Percentiles rank a stretch among this genome's conserved stretches.
These are phyloP conservation scores for Yamadazyma tumulicola DNA, from an alignment of 805 yeast genomes.

Conservation along the genomic window DNA sequence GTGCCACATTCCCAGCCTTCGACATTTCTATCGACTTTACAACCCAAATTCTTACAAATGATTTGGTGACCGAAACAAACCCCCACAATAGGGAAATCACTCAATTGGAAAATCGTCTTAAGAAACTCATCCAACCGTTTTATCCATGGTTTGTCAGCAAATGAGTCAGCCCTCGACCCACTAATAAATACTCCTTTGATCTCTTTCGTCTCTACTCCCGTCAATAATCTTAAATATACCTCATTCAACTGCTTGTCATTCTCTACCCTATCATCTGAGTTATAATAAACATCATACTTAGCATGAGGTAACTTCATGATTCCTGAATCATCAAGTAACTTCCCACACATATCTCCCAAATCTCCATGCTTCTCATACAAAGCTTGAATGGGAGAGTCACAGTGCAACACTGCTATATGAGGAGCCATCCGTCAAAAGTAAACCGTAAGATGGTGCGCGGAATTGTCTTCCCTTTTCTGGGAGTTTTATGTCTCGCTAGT, in stretches of 20 bases:
- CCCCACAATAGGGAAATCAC: conserved; percentile 50
- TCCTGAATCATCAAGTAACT: conserved; percentile 22
- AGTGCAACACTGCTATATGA: conserved; percentile 39
- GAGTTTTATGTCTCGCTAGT: no score
- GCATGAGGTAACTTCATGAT: conserved; percentile 16
- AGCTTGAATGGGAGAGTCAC: conserved; percentile 34
- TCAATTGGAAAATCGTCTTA: conserved; percentile 11
- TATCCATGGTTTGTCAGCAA: conserved; percentile 42
- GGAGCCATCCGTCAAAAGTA: conserved; percentile 1
- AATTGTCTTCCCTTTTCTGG: no score
- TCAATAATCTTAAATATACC: conserved; percentile 16
- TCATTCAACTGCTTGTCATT: conserved; percentile 8
- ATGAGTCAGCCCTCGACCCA: conserved; percentile 51
- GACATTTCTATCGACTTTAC: conserved; percentile 49
- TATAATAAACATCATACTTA: conserved; percentile 37
- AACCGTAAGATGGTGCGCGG: not conserved
- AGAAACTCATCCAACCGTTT: conserved; percentile 34
- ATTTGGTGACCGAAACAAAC: conserved; percentile 90
- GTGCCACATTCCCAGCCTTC: conserved; percentile 75
- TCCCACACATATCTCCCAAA: conserved; percentile 47
- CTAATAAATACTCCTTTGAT: conserved; percentile 47
- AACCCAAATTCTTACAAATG: conserved; percentile 63
- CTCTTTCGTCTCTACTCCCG: conserved; percentile 21
- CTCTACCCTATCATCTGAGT: conserved; percentile 14
- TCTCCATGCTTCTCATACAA: conserved; percentile 41